Conservation (phyloP, 2,329 filamentous ascomycete species). For the Alternaria alternata region DNA sequence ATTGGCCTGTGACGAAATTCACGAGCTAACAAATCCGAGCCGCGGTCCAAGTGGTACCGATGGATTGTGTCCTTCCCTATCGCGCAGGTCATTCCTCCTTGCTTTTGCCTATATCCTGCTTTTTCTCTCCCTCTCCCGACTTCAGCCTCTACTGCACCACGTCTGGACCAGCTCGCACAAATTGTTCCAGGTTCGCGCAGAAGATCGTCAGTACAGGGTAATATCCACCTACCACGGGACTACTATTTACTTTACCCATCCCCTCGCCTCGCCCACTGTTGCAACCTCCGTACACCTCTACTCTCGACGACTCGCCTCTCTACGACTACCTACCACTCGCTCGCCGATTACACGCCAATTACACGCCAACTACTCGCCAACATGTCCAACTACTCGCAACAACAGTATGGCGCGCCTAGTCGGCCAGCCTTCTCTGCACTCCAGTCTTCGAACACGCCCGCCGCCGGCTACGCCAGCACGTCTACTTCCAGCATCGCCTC, state of each 20-base stretch:
- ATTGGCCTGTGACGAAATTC: conserved; percentile 26
- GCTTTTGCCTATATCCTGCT: conserved; percentile 14
- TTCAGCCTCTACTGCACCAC: conserved; percentile 18
- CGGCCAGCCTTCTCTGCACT: conserved; percentile 49
- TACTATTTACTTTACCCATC: conserved; percentile 28
- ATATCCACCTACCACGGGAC: conserved; percentile 31
- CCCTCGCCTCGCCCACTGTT: conserved; percentile 17
- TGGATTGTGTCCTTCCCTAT: conserved; percentile 13
- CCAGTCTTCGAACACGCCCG: conserved; percentile 40
- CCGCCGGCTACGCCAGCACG: conserved; percentile 53
- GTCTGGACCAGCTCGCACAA: conserved; percentile 11
- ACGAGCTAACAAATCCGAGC: conserved; percentile 23
- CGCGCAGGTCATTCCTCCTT: conserved; percentile 3
- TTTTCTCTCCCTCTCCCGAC: conserved; percentile 7
- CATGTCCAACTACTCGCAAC: conserved; percentile 35
- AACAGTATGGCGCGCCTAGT: conserved; percentile 27
- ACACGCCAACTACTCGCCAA: conserved; percentile 3
- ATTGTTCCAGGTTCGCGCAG: conserved; percentile 22
- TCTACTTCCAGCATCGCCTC: conserved; percentile 52
- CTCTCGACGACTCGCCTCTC: not conserved
- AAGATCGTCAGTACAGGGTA: conserved; percentile 20
- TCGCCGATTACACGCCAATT: not conserved
- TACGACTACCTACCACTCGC: not conserved
- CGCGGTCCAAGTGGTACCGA: conserved; percentile 27
- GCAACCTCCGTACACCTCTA: conserved; percentile 2